phyloP scores from a whole-genome alignment of 192 early-diverging fungal genomes.

The Dispira simplex region DNA sequence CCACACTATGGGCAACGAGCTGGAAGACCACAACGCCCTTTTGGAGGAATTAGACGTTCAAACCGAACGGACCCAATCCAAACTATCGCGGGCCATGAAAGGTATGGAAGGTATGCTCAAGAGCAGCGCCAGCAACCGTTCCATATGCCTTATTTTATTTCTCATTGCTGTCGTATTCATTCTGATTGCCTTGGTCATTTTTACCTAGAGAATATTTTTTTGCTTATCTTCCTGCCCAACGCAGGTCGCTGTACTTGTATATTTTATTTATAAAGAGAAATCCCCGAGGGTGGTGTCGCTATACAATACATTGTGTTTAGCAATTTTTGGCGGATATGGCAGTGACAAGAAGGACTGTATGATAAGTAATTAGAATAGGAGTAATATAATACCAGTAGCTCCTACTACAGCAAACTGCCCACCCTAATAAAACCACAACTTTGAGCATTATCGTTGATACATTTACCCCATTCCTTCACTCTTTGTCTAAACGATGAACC shows the following conservation, averaged over 20 bases:
- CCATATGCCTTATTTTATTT: not conserved
- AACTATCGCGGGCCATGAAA: conserved; percentile 11
- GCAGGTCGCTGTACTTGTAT: not conserved
- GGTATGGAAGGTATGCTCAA: not conserved
- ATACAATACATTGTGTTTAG: too few relatives aligned
- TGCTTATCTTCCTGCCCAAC: not conserved
- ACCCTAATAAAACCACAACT: too few relatives aligned
- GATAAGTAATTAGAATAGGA: not conserved
- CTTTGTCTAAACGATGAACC: too few relatives aligned
- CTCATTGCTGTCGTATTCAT: not conserved
- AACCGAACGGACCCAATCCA: conserved; percentile 1
- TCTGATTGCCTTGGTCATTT: conserved; percentile 4
- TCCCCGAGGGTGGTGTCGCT: not conserved
- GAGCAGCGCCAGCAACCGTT: not conserved
- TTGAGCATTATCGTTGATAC: too few relatives aligned
- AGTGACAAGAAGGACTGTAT: too few relatives aligned
- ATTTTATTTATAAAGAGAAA: not conserved
- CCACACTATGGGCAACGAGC: conserved; percentile 8
- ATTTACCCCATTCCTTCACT: too few relatives aligned
- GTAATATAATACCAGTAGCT: not conserved
- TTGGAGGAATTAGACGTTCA: conserved; percentile 6
- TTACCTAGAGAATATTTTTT: not conserved
- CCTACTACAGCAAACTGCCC: too few relatives aligned
- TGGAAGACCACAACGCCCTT: conserved; percentile 10
- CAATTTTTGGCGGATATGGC: too few relatives aligned